Base-by-base conservation (phyloP, 805 yeast species). In the Candida parachauliodes region DNA sequence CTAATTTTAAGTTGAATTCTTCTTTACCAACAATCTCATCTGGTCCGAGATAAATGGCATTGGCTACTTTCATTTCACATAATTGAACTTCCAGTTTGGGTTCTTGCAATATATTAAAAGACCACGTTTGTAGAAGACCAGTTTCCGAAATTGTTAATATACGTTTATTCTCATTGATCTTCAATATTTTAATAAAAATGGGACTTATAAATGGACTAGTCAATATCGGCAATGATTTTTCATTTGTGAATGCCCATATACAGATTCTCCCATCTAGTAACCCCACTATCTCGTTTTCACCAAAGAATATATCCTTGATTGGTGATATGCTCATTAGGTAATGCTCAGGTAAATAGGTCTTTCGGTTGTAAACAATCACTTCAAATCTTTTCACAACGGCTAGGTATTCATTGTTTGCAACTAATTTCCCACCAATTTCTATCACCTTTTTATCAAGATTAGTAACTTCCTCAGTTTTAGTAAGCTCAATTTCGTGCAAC, bases 201-300 rank as follows among this genome's bases (percentile, higher is more conserved):
- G 39, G 34, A 14, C 22, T 22, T 14, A 31, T 31, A 15, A 24
- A 16, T 8, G 45, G 45, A 29, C 36, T 41, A 7, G 28, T 25
- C 15, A 41, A 34, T 8, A 34, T 12, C 2, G 45, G 45, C n/a
- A 41, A 15, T 12, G 34, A 26, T 8, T 28, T 23, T 2, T 23
- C 10, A 17, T 22, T 8, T 8, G 17, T 28, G 17, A 70, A 43
- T 45, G 76, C 74, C 80, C 81, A 77, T 7, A 73, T 53, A n/a
- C 67, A 69, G 1, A 78, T 32, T 34, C 65, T 64, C 0, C 84
- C 83, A 46, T 72, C 71, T 12, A 50, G 49, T 4, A 76, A 62
- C 0, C 70, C 81, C 19, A 74, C 51, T 1, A 79, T 54, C 35
- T 66, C 60, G 34, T 62, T 58, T 1, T 72, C 52, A 21, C 73